Base-by-base conservation (phyloP, 179 eudicot species). In the Actinidia arguta region DNA sequence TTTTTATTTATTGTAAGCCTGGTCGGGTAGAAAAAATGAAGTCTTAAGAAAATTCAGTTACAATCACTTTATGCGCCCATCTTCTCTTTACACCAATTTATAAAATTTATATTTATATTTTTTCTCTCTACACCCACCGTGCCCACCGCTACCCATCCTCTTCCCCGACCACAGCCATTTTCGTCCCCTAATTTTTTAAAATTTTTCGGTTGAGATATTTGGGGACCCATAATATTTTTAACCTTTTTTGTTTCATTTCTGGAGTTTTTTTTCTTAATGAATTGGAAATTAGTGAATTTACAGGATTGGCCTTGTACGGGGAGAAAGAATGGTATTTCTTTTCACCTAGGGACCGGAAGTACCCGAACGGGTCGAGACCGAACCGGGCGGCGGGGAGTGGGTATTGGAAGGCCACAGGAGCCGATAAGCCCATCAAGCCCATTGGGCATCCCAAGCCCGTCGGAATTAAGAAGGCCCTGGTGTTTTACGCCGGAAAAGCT, bases 321-420 rank as follows among this genome's bases (percentile, higher is more conserved):
- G 97, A 93, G 82, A 92, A 92, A 46, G 97, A 92, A 67, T 94
- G 95, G 95, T 94, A 94, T 78, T 93, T 93, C 80, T 93, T 93
- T 79, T 88, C 95, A 1, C 97, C 97, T 0, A 79, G 97, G 79
- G 95, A 93, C 71, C 86, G 97, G 76, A 93, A 93, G 63, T 93
- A 93, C 50, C 97, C 97, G 27, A 93, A 93, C 75, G 97, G 97
- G 1, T 93, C 97, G 5, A 85, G 97, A 79, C 97, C 97, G 9
- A 94, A 94, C 54, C 85, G 97, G 67, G 93, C 97, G 1, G 97
- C 97, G 1, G 97, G 95, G 0, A 79, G 81, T 2, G 97, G 97
- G 6, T 93, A 93, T 50, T 93, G 97, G 95, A 93, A 93, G 87
- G 97, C 97, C 0, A 94, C 97, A 9, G 97, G 97, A 44, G 95